A percentile compares a stretch with the other conserved stretches of the same genome.
These are phyloP conservation scores for Lactarius deliciosus DNA, from an alignment of 768 basidiomycete genomes.

Conservation along the genomic window DNA sequence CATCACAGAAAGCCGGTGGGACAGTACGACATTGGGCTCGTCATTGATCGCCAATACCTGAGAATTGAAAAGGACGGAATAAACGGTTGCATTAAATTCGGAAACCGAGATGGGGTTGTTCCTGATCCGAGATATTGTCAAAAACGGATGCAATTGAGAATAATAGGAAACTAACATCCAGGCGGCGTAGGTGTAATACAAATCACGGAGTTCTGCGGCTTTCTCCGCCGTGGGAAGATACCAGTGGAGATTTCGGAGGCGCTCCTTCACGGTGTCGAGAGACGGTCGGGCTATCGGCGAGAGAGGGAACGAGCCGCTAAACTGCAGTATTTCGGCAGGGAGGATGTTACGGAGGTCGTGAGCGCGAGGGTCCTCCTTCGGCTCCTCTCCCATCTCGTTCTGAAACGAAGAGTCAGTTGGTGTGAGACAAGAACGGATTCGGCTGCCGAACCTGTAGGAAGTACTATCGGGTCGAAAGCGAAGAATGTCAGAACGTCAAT, in stretches of 20 bases:
- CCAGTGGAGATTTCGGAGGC: constrained; percentile 60
- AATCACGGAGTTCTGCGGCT: constrained; percentile 54
- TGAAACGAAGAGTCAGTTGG: constrained; percentile 43
- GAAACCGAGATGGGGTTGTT: constrained; percentile 60
- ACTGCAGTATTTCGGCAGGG: constrained; percentile 59
- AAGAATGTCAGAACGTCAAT: constrained; percentile 24
- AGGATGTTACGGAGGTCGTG: constrained; percentile 54
- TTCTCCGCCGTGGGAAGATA: constrained; percentile 63
- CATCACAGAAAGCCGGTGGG: constrained; percentile 58
- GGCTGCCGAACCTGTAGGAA: constrained; percentile 63
- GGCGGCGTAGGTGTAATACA: constrained; percentile 65
- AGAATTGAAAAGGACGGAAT: constrained; percentile 51
- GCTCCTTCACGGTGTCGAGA: constrained; percentile 42
- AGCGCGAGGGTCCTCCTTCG: constrained; percentile 47
- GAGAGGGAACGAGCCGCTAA: constrained; percentile 67
- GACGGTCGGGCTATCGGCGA: constrained; percentile 42
- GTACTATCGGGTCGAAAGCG: constrained; percentile 45
- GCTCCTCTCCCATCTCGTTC: constrained; percentile 57
- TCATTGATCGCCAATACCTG: constrained; percentile 44
- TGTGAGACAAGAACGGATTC: constrained; percentile 14
- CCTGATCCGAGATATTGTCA: constrained; percentile 40
- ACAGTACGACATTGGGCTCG: constrained; percentile 42
- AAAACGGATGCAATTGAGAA: constrained; percentile 46
- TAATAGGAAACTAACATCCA: constrained; percentile 60
- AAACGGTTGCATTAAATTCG: constrained; percentile 54